Percentiles rank a stretch among this genome's conserved stretches.
Evolutionary conservation across 495 filamentous ascomycete genomes (phyloP).

Genomic region (Thermothielavioides terrestris): DNA sequence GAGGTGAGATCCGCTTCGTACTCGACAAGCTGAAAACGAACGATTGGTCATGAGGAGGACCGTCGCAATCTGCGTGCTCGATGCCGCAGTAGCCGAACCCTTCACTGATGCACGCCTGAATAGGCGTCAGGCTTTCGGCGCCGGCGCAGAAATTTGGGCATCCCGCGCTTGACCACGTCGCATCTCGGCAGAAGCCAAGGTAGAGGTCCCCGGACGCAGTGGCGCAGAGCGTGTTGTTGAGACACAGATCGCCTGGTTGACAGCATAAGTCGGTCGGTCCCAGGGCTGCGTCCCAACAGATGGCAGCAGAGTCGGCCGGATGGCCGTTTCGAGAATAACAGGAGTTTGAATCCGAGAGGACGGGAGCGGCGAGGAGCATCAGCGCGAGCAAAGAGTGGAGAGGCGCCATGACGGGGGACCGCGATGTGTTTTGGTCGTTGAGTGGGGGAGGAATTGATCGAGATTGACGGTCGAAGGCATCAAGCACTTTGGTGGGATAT

Average conservation of each 20-base stretch:
- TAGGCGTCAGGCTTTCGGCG: too few species aligned
- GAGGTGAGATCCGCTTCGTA: background rate
- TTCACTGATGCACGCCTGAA: too few species aligned
- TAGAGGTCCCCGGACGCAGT: background rate
- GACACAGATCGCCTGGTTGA: conserved; percentile 1
- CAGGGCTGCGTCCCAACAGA: background rate
- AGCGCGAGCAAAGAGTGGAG: background rate
- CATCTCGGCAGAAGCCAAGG: conserved; percentile 8
- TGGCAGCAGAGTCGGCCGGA: too few species aligned
- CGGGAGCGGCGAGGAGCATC: background rate
- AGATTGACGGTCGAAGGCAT: too few species aligned
- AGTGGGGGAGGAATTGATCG: background rate
- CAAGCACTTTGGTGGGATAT: too few species aligned
- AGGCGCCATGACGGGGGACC: background rate
- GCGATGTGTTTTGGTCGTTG: background rate
- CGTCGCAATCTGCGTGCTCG: background rate
- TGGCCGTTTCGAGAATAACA: conserved; percentile 2
- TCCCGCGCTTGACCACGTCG: background rate
- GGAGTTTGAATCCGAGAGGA: background rate
- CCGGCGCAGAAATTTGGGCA: background rate
- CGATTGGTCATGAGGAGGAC: too few species aligned
- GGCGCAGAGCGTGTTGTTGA: conserved; percentile 7
- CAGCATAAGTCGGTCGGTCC: conserved; percentile 7
- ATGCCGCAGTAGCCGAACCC: background rate
- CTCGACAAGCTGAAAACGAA: background rate